Percentiles rank a stretch among this genome's conserved stretches.
Conservation (phyloP, 768 basidiomycete species). For the Exsudoporus frostii region DNA sequence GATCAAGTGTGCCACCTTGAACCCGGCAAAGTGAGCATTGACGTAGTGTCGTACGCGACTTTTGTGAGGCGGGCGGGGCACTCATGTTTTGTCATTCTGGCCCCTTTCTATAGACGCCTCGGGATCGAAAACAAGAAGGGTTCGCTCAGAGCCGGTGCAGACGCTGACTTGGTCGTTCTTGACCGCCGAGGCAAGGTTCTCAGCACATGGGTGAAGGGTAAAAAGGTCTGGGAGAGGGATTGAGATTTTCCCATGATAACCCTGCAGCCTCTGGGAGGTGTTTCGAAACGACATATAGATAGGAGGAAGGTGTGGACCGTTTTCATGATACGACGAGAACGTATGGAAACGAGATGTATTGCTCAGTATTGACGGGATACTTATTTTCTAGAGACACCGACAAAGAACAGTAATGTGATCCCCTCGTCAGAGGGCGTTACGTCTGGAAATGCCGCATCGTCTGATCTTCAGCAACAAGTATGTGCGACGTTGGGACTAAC, state of each 20-base stretch:
- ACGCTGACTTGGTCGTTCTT: constrained; percentile 81
- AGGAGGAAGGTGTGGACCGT: neutral
- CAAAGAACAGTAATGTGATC: neutral
- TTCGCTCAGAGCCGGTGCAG: constrained; percentile 74
- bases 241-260: constrained; percentile 8
- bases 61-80: neutral
- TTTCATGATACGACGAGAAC: neutral
- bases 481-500: neutral
- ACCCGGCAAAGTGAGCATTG: constrained; percentile 67
- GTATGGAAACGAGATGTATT: neutral
- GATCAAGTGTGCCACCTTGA: constrained; percentile 81
- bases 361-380: neutral
- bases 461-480: neutral
- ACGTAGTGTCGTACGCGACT: neutral
- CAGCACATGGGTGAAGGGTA: constrained; percentile 76
- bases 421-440: neutral
- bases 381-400: neutral
- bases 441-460: neutral
- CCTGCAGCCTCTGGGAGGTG: neutral
- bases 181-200: constrained; percentile 63
- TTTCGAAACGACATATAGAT: neutral
- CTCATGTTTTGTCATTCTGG: neutral
- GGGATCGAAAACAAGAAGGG: constrained; percentile 80
- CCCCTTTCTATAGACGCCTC: constrained; percentile 50
- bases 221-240: constrained; percentile 58